Evolutionary conservation across 148 eudicot species (phyloP), one percentile per base, ranked within the genome.

Genomic region (Heliamphora exappendiculata): DNA sequence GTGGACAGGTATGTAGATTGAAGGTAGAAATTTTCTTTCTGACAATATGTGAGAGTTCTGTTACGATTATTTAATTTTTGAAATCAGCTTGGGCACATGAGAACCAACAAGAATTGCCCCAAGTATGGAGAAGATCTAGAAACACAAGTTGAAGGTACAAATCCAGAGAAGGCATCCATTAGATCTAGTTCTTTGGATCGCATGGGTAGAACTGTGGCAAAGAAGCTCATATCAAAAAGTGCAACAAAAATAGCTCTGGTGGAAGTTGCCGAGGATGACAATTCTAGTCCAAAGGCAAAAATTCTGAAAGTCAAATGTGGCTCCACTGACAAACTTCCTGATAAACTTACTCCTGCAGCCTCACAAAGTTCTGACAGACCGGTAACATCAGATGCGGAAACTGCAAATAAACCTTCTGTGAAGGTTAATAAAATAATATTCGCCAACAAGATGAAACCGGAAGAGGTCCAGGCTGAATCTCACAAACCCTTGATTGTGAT

Each of bases 101-200:
- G 94, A 78, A 95, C 99, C 49, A 95, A 95, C 82, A 95, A 92
- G 79, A 82, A 95, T 78, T 95, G 99, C 78, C 94, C 99, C 78
- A 95, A 81, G 78, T 95, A 88, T 75, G 78, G 97, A 39, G 96
- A 92, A 78, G 97, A 95, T 74, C 51, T 85, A 34, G 96, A 89
- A 31, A 66, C 87, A 69, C 91, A 84, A 74, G 75, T 75, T 36
- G 92, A 87, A 78, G 88, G 77, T 57, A 72, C 72, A 41, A 94
- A 88, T 79, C 85, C 51, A 7, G 99, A 93, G 2, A 89, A 81
- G 82, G 81, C 87, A 37, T 57, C 78, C 1, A 79, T 60, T 51
- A 95, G 78, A 81, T 75, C 89, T 83, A 80, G 51, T 69, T 65
- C 82, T 72, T 74, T 75, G 69, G 97, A 91, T 62, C 78, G 84